Evolutionary conservation across 805 yeast species (phyloP).

Genomic region (Pichia eremophila): DNA sequence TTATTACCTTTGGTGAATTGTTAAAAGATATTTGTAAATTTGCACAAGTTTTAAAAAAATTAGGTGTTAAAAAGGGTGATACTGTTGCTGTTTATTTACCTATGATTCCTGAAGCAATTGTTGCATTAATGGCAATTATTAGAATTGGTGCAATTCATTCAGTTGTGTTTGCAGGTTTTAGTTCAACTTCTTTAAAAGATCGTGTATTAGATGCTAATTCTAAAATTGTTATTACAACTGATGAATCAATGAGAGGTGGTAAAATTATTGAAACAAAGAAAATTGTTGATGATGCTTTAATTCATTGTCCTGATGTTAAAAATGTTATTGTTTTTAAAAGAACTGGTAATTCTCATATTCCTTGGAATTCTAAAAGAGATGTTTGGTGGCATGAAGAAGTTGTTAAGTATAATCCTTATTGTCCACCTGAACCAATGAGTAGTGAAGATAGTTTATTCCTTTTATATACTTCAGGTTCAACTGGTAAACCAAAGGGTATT

Average conservation of each 20-base stretch:
- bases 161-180: conserved; percentile 79
- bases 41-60: conserved; percentile 54
- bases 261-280: conserved; percentile 72
- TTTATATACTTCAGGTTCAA: conserved; percentile 78
- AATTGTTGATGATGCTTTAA: conserved; percentile 73
- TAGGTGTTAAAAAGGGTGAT: conserved; percentile 74
- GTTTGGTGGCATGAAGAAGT: conserved; percentile 70
- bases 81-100: conserved; percentile 82
- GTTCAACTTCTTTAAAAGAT: conserved; percentile 61
- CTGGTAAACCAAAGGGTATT: conserved; percentile 85
- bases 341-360: conserved; percentile 52
- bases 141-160: conserved; percentile 81
- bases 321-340: conserved; percentile 67
- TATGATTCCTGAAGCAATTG: conserved; percentile 73
- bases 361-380: conserved; percentile 50
- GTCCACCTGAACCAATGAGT: conserved; percentile 65
- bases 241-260: conserved; percentile 79
- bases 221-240: conserved; percentile 66
- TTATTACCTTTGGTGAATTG: conserved; percentile 61
- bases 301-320: conserved; percentile 53
- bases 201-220: conserved; percentile 66
- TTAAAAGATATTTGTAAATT: conserved; percentile 60
- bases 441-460: conserved; percentile 78
- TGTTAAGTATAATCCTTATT: conserved; percentile 55
- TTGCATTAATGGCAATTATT: conserved; percentile 67